These are phyloP conservation scores for Dictyostelium firmibasis DNA, from an alignment of 78 protist species.

Conservation along the genomic window DNA sequence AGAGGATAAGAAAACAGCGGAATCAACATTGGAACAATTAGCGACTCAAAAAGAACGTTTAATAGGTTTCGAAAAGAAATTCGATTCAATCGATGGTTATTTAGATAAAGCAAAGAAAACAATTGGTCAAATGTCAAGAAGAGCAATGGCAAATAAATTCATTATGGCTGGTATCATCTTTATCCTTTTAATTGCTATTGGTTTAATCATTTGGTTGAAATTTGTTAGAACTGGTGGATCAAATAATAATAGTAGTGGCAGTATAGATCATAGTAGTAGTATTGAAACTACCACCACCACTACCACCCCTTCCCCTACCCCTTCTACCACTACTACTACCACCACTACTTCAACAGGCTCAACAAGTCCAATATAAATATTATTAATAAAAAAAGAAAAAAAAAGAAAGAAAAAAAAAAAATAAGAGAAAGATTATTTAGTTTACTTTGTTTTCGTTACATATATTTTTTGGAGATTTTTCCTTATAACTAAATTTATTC, in stretches of 20 bases:
- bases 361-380: too few relatives aligned
- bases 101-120: slow-evolving; percentile 23
- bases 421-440: too few relatives aligned
- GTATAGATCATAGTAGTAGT: background rate
- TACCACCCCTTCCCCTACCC: background rate
- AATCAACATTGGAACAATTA: slow-evolving; percentile 8
- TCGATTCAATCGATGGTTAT: slow-evolving; percentile 53
- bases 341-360: background rate
- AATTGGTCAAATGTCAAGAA: slow-evolving; percentile 33
- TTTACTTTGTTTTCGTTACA: too few relatives aligned
- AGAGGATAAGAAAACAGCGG: slow-evolving; percentile 27
- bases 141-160: slow-evolving; percentile 68
- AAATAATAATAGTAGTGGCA: background rate
- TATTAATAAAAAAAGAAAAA: too few relatives aligned
- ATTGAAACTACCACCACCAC: background rate
- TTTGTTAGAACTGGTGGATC: background rate
- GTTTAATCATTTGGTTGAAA: slow-evolving; percentile 55
- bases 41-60: slow-evolving; percentile 66
- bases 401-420: too few relatives aligned
- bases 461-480: too few relatives aligned
- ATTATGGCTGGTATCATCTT: slow-evolving; percentile 69
- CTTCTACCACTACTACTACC: background rate
- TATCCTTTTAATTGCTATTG: slow-evolving; percentile 17
- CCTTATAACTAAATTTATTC: too few relatives aligned
- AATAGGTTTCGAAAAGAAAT: slow-evolving; percentile 50